Evolutionary conservation across 2,329 filamentous ascomycete genomes (phyloP), one percentile per base, ranked within the genome.

Genomic region (Clonostachys solani): DNA sequence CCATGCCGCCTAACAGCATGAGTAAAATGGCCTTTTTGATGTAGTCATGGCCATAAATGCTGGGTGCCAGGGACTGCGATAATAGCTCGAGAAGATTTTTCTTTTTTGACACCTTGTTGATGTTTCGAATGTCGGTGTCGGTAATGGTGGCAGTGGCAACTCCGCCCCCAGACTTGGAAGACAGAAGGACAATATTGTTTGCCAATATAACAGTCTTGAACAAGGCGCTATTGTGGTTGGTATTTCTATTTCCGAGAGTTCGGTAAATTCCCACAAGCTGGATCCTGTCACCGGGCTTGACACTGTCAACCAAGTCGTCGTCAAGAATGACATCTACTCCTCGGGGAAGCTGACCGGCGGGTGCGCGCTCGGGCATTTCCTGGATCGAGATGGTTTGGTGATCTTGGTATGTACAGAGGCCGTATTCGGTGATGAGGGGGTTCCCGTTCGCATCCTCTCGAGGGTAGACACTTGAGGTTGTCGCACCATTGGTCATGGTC

Each of bases 371-470:
- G 1, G 94, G 94, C 94, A 99, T 99, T 73, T 99, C 94, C 69
- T 99, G 94, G 55, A 99, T 96, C 0, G 92, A 96, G 50, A 99
- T 90, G 15, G 89, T 96, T 67, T 99, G 94, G 63, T 99, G 94
- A 64, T 99, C 94, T 61, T 92, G 81, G 69, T 96, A 99, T 44
- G 87, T 94, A 65, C 87, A 95, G 71, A 95, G 92, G 19, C 94
- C 94, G 64, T 97, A 99, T 63, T 99, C 94, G 5, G 94, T 99
- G 49, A 90, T 81, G 17, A 99, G 77, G 4, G 92, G 87, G 61
- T 97, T 96, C 51, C 92, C 91, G 10, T 96, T 84, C 40, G 92
- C 91, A 61, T 97, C 92, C 61, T 96, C 88, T 54, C 92, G 90
- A 6, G 92, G 92, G 62, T 97, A 97, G 10, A 96, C 90, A 59